Percentiles rank a stretch among this genome's conserved stretches.
Evolutionary conservation across 192 early-diverging fungal genomes (phyloP).

Genomic region (Linnemannia exigua): DNA sequence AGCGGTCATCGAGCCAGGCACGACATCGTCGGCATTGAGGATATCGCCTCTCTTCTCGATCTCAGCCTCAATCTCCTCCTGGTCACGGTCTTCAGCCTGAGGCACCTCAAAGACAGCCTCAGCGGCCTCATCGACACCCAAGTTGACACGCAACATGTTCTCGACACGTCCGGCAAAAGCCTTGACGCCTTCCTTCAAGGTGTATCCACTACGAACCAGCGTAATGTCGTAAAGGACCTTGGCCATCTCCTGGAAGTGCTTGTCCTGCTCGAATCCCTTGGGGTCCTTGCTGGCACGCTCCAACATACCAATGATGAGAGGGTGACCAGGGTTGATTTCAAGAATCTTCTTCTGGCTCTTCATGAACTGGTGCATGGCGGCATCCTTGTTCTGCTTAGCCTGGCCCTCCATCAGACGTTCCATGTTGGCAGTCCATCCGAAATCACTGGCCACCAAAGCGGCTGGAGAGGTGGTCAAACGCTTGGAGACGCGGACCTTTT

Average conservation of each 20-base stretch:
- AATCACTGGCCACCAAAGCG: conserved; percentile 75
- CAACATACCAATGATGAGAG: conserved; percentile 68
- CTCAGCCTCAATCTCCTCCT: conserved; percentile 50
- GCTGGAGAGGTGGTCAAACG: conserved; percentile 84
- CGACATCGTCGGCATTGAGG: conserved; percentile 36
- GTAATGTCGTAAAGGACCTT: conserved; percentile 76
- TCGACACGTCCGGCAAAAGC: conserved; percentile 68
- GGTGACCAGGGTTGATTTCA: conserved; percentile 79
- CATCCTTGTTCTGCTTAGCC: conserved; percentile 64
- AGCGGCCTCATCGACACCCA: conserved; percentile 61
- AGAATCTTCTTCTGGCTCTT: conserved; percentile 74
- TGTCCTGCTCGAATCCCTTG: conserved; percentile 53
- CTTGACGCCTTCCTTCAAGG: conserved; percentile 66
- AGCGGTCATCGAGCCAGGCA: conserved; percentile 38
- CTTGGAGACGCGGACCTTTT: conserved; percentile 78
- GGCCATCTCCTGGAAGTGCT: conserved; percentile 62
- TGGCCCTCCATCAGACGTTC: conserved; percentile 71
- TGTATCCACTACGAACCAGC: conserved; percentile 72
- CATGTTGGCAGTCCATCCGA: conserved; percentile 78
- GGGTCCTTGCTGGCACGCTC: conserved; percentile 62
- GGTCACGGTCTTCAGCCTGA: conserved; percentile 43
- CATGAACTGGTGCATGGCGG: conserved; percentile 61
- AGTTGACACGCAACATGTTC: conserved; percentile 64
- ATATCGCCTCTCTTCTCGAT: conserved; percentile 46
- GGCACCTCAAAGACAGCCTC: conserved; percentile 58